Evolutionary conservation across 164 flowering plant species (phyloP), one percentile per base, ranked within the genome.

Genomic region (Aristolochia contorta): DNA sequence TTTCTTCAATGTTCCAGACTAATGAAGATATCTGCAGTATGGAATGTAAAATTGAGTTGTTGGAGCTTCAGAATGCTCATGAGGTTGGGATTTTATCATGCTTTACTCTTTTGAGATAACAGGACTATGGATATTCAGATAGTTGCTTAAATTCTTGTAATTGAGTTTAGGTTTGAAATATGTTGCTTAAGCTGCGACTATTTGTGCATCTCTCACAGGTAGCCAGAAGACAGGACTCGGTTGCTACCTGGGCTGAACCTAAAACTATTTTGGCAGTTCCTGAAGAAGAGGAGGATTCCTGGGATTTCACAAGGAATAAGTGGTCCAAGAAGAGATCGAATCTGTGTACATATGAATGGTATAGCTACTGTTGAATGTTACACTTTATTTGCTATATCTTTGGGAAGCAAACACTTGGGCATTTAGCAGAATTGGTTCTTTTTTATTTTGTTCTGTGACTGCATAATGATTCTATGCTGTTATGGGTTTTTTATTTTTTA

Each of bases 11-110:
- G 33, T 45, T 65, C n/a, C 68, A 91, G 97, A 91, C 97, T 9
- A 83, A 84, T 63, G 94, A 86, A 69, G 97, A 91, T 69, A 71
- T 91, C 69, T 91, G 96, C 77, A 91, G 97, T 72, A 74, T 76
- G 71, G 90, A 91, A 62, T 91, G 97, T 83, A 91, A 91, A 74
- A 69, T 71, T 61, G 82, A 80, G 58, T 72, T 86, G 65, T 60
- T 83, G 61, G 65, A 63, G 62, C 61, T 59, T 69, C 63, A 57
- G 64, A 76, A 57, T 61, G 59, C 64, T 25, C 66, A 72, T 59
- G 20, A 41, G 16, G 46, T 49, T 27, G 66, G 83, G n/a, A 85
- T 83, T 18, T 47, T 65, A 12, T 54, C 12, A 15, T 54, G 8
- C 14, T 24, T 12, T 21, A 53, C 24, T 19, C 56, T 53, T 0